phyloP scores from a whole-genome alignment of 208 protist genomes.

The Leptomonas pyrrhocoris region DNA sequence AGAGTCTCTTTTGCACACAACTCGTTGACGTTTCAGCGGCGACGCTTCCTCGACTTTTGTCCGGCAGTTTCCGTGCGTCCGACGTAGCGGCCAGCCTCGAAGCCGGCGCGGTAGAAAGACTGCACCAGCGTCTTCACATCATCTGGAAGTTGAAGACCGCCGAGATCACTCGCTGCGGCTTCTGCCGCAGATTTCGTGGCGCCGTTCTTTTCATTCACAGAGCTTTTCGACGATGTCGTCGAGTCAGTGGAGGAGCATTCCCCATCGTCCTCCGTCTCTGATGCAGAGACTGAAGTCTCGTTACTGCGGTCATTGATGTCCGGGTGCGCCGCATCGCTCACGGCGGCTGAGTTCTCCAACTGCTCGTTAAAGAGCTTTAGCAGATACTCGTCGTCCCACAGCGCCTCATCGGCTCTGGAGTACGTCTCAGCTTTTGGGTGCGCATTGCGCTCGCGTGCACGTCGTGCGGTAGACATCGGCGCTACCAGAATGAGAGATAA shows the following conservation, averaged over 20 bases:
- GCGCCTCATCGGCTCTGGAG: slow-evolving; percentile 48
- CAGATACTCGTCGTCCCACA: slow-evolving; percentile 88
- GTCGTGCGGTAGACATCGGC: not conserved
- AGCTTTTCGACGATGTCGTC: not conserved
- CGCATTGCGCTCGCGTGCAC: slow-evolving; percentile 14
- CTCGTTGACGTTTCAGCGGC: slow-evolving; percentile 4
- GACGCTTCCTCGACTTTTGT: slow-evolving; percentile 14
- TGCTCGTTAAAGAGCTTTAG: slow-evolving; percentile 79
- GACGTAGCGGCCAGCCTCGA: slow-evolving; percentile 50
- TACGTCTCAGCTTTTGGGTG: slow-evolving; percentile 33
- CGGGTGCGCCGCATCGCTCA: slow-evolving; percentile 2
- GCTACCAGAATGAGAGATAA: not conserved
- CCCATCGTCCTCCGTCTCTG: not conserved
- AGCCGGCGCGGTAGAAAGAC: slow-evolving; percentile 67
- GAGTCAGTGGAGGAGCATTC: not conserved
- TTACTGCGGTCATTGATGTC: not conserved
- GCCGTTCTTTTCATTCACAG: not conserved
- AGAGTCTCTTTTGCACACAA: not conserved
- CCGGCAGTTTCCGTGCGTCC: slow-evolving; percentile 6
- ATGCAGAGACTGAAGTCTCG: not conserved
- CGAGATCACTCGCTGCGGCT: not conserved
- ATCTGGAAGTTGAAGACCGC: slow-evolving; percentile 28
- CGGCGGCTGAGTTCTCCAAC: slow-evolving; percentile 37
- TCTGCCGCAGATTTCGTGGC: not conserved
- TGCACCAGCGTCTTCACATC: slow-evolving; percentile 44